Evolutionary conservation across 2,329 filamentous ascomycete species (phyloP), one percentile per base, ranked within the genome.

Genomic region (Colletotrichum eleusines): DNA sequence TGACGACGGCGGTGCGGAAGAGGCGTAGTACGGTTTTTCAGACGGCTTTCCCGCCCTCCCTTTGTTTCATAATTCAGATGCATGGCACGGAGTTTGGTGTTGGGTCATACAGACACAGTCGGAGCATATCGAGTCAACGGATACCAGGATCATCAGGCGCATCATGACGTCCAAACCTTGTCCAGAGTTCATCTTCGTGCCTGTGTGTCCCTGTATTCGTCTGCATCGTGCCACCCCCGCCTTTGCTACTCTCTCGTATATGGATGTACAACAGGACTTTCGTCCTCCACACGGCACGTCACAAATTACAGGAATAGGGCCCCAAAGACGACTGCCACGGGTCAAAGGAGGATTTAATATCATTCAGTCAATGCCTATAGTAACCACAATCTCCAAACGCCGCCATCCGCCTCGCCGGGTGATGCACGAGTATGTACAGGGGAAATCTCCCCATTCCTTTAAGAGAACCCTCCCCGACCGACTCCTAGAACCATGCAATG

Each of bases 1-100:
- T n/a, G 90, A 92, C 74, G 86, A 85, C 53, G 20, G 2, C 9
- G 68, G 46, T n/a, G 53, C n/a, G 20, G 87, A 84, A 0, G 86
- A 85, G 14, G 77, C 50, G 74, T 48, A 55, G 26, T 31, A 35
- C 40, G 7, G 26, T 54, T 55, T 14, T 26, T n/a, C n/a, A n/a
- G 14, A 44, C 11, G 42, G 40, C 38, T 18, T 40, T 40, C 11
- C 5, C 16, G n/a, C n/a, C n/a, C n/a, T 40, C 18, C 9, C 14
- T 38, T 40, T 18, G 40, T 33, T 31, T n/a, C 31, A 2, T 48
- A 5, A 3, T 64, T n/a, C 18, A n/a, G n/a, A 28, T 54, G 66
- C 70, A 70, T 66, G 44, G 44, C 57, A 66, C n/a, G 71, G 71
- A 51, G 71, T 72, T 57, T 64, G 54, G 69, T 60, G 70, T 72